These are phyloP conservation scores for Apophysomyces ossiformis DNA, from an alignment of 371 early-diverging fungal species.

Conservation along the genomic window DNA sequence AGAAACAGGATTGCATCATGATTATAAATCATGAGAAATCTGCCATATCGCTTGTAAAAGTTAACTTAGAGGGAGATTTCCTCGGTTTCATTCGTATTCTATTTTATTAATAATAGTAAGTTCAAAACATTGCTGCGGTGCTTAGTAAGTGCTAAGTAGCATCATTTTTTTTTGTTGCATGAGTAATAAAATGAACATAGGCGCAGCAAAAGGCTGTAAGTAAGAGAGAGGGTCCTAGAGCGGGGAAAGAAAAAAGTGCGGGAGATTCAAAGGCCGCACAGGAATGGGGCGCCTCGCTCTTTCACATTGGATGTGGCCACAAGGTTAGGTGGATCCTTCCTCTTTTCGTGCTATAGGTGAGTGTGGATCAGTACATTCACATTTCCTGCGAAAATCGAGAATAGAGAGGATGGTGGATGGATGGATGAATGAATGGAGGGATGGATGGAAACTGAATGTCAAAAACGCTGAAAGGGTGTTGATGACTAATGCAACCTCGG, in stretches of 20 bases:
- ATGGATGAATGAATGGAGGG: neutral
- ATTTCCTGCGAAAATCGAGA: neutral
- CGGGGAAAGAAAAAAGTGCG: slow-evolving; percentile 2
- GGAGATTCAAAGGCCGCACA: neutral
- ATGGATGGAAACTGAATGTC: neutral
- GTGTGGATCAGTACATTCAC: neutral
- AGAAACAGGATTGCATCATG: no score
- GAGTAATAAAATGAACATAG: no score
- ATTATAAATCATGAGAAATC: no score
- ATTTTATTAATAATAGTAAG: no score
- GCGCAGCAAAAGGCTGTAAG: neutral
- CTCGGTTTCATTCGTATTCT: no score
- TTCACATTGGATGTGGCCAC: neutral
- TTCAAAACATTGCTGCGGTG: no score
- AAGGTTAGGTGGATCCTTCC: neutral
- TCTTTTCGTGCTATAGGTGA: slow-evolving; percentile 10
- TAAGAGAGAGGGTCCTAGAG: neutral
- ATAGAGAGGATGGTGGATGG: neutral
- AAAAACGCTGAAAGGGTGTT: neutral
- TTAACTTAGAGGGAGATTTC: no score
- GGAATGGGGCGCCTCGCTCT: neutral
- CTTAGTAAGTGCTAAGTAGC: no score
- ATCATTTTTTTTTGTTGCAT: neutral
- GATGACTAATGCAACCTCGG: slow-evolving; percentile 8
- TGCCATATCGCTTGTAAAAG: no score